Conservation (phyloP, 768 basidiomycete species). For the Phlebiopsis gigantea region DNA sequence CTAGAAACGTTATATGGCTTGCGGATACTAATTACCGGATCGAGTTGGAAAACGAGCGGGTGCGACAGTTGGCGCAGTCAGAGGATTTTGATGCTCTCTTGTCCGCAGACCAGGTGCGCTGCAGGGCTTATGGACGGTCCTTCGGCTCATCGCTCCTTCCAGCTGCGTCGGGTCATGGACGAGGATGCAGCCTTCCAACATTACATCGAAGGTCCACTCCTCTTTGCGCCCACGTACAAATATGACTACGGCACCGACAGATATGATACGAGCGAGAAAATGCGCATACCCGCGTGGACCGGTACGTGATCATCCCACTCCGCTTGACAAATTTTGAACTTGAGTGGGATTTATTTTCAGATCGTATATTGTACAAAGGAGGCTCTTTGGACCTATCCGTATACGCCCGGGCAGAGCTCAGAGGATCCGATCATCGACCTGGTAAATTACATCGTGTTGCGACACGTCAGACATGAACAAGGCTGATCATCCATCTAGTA, state of each 20-base stretch:
- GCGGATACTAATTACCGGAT: slow-evolving; percentile 97
- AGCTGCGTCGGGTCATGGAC: slow-evolving; percentile 76
- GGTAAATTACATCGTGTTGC: slow-evolving; percentile 34
- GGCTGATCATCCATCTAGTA: slow-evolving; percentile 40
- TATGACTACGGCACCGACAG: slow-evolving; percentile 78
- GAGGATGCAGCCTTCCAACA: slow-evolving; percentile 69
- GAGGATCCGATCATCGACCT: slow-evolving; percentile 94
- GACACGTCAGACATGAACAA: not conserved
- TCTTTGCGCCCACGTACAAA: slow-evolving; percentile 95
- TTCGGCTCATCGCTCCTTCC: not conserved
- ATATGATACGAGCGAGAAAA: slow-evolving; percentile 96
- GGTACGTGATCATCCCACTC: slow-evolving; percentile 37
- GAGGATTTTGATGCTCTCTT: slow-evolving; percentile 72
- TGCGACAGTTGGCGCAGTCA: slow-evolving; percentile 55
- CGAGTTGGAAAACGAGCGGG: slow-evolving; percentile 77
- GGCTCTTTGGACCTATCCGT: slow-evolving; percentile 60
- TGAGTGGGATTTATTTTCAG: slow-evolving; percentile 32
- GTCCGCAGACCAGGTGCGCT: slow-evolving; percentile 77
- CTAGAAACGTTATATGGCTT: slow-evolving; percentile 87
- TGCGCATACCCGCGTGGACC: slow-evolving; percentile 96
- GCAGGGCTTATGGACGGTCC: not conserved
- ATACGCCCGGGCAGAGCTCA: slow-evolving; percentile 82
- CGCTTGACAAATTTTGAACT: not conserved
- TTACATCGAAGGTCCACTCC: slow-evolving; percentile 83
- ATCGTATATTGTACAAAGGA: slow-evolving; percentile 90